Base-by-base conservation (phyloP, 2,329 filamentous ascomycete species). In the Epichloe sibirici region DNA sequence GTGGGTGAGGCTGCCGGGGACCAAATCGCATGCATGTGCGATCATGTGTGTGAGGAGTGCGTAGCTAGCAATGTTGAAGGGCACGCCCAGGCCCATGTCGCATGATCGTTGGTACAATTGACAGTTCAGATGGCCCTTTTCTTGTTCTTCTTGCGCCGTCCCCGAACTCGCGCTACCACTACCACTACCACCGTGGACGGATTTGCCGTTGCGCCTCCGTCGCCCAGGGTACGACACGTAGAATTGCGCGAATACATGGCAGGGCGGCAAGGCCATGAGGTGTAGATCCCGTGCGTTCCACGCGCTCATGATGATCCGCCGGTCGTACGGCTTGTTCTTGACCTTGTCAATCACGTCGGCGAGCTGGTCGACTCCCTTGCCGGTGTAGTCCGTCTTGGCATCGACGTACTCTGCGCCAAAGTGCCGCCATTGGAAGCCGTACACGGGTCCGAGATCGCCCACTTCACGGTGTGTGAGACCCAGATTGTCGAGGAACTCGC, bases 351-450 rank as follows among this genome's bases (percentile, higher is more conserved):
- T 81, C n/a, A 97, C 83, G 55, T 94, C 86, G 15, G 87, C 86
- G 39, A 98, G 76, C 73, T 98, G 93, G 66, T 98, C 93, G 15
- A 96, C 88, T 17, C 93, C 93, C 66, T 95, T 77, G 0, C 88
- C 90, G 0, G 81, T 77, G 69, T 98, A 98, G 66, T 97, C 89
- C 0, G 86, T 78, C 58, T 82, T 74, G 13, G 84, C 78, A 63
- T 91, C 86, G 17, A 83, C 74, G 67, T 98, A 98, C 56, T 89
- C 82, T 4, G 93, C 93, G 49, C 93, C 93, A 63, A 98, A 98
- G 70, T 97, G 91, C 3, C 93, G 86, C 93, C 93, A 98, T 71
- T 98, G 93, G 72, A 98, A 98, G 2, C 93, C 93, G 66, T 98
- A 98, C 0, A 97, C 90, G 34, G 93, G 93, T 0, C 93, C 93